A percentile compares a stretch with the other conserved stretches of the same genome.
phyloP scores from a whole-genome alignment of 2,329 filamentous ascomycete species.

The Rosellinia necatrix region DNA sequence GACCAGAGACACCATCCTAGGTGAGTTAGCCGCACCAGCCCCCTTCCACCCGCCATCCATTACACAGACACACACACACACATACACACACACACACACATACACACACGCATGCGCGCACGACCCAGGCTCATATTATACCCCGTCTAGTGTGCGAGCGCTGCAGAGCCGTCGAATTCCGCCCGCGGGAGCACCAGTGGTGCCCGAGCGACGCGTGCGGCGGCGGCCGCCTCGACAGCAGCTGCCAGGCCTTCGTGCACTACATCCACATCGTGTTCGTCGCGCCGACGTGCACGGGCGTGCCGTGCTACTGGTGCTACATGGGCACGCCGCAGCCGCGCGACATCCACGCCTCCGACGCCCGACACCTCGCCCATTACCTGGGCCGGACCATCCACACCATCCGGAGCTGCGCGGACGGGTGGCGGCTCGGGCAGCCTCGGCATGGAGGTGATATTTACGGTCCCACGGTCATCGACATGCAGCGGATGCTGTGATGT shows the following conservation, averaged over 20 bases:
- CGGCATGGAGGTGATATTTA: not conserved
- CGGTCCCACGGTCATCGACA: not conserved
- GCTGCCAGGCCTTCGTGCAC: not conserved
- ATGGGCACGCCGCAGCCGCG: not conserved
- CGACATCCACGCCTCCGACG: not conserved
- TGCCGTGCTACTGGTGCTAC: constrained; percentile 2
- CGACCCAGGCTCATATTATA: not conserved
- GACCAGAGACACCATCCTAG: not conserved
- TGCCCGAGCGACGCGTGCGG: not conserved
- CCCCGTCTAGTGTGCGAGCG: not conserved
- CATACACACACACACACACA: too few relatives aligned
- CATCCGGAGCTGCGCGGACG: not conserved
- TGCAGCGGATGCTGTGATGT: not conserved
- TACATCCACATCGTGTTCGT: not conserved
- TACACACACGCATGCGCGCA: too few relatives aligned
- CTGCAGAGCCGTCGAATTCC: not conserved
- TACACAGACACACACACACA: too few relatives aligned
- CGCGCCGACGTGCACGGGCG: not conserved
- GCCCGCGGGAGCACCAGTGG: not conserved
- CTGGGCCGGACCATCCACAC: not conserved
- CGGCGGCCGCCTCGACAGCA: not conserved
- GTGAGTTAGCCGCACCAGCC: not conserved
- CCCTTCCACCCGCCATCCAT: too few relatives aligned
- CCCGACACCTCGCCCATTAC: not conserved
- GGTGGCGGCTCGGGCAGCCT: not conserved